A percentile compares a stretch with the other conserved stretches of the same genome.
These are phyloP conservation scores for Phylloporus rhodoxanthus DNA, from an alignment of 768 basidiomycete genomes.

Conservation along the genomic window DNA sequence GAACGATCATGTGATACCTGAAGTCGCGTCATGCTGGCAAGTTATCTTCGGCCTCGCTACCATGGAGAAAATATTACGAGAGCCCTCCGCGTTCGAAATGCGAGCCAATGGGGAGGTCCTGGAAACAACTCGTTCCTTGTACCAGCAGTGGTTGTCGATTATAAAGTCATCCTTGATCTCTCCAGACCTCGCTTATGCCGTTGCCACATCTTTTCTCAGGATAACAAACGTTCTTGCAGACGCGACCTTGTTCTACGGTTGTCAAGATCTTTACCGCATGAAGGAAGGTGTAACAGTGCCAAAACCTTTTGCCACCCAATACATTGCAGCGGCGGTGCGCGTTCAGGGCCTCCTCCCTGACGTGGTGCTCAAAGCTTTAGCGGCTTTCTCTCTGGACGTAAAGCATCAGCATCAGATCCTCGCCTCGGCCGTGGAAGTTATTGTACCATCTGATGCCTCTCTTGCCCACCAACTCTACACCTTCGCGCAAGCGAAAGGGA, in stretches of 20 bases:
- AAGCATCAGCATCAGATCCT: slow-evolving; percentile 28
- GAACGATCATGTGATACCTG: slow-evolving; percentile 3
- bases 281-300: slow-evolving; percentile 6
- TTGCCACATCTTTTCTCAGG: slow-evolving; percentile 42
- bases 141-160: slow-evolving; percentile 36
- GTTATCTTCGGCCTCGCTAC: slow-evolving; percentile 38
- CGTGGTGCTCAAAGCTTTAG: slow-evolving; percentile 29
- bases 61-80: slow-evolving; percentile 29
- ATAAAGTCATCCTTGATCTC: slow-evolving; percentile 25
- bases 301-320: slow-evolving; percentile 18
- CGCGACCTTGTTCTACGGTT: slow-evolving; percentile 32
- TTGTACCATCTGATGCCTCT: slow-evolving; percentile 26
- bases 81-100: not conserved
- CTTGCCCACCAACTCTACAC: slow-evolving; percentile 32
- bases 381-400: slow-evolving; percentile 17
- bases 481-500: slow-evolving; percentile 22
- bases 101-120: slow-evolving; percentile 14
- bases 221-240: slow-evolving; percentile 39
- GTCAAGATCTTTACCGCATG: slow-evolving; percentile 29
- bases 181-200: slow-evolving; percentile 25
- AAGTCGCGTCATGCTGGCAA: slow-evolving; percentile 31
- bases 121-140: slow-evolving; percentile 32
- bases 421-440: slow-evolving; percentile 10
- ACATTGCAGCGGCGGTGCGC: slow-evolving; percentile 24
- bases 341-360: slow-evolving; percentile 25